A percentile compares a stretch with the other conserved stretches of the same genome.
These are phyloP conservation scores for Sedum album DNA, from an alignment of 164 flowering plant species.

Conservation along the genomic window DNA sequence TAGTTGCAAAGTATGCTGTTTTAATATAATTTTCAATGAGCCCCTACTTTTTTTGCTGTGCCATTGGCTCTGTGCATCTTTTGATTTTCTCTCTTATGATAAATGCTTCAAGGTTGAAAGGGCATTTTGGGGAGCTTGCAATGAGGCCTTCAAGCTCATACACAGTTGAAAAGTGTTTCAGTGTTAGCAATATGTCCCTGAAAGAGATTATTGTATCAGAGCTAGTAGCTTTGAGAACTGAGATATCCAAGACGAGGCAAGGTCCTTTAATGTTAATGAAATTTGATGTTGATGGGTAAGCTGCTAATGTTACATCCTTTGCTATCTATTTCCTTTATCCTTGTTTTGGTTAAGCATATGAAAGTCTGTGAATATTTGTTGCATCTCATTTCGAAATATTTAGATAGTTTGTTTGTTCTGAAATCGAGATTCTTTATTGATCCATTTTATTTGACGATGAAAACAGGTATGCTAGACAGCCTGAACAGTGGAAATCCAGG, in stretches of 20 bases:
- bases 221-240: slow-evolving; percentile 41
- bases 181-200: slow-evolving; percentile 37
- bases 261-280: slow-evolving; percentile 76
- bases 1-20: slow-evolving; percentile 49
- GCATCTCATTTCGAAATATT: background rate
- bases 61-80: background rate
- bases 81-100: background rate
- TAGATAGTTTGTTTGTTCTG: background rate
- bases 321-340: background rate
- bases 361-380: background rate
- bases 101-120: slow-evolving; percentile 42
- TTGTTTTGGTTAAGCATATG: background rate
- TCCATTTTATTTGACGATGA: slow-evolving; percentile 5
- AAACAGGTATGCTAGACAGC: slow-evolving; percentile 48
- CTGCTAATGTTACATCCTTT: background rate
- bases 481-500: slow-evolving; percentile 78
- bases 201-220: slow-evolving; percentile 70
- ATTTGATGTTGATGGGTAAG: slow-evolving; percentile 76
- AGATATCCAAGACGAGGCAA: slow-evolving; percentile 76
- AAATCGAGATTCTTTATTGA: background rate
- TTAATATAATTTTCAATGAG: background rate
- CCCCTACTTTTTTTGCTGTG: background rate
- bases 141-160: slow-evolving; percentile 66
- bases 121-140: slow-evolving; percentile 81
- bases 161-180: slow-evolving; percentile 76